phyloP scores from a whole-genome alignment of 108 stramenopile genomes.

The Stephanodiscus minutulus region DNA sequence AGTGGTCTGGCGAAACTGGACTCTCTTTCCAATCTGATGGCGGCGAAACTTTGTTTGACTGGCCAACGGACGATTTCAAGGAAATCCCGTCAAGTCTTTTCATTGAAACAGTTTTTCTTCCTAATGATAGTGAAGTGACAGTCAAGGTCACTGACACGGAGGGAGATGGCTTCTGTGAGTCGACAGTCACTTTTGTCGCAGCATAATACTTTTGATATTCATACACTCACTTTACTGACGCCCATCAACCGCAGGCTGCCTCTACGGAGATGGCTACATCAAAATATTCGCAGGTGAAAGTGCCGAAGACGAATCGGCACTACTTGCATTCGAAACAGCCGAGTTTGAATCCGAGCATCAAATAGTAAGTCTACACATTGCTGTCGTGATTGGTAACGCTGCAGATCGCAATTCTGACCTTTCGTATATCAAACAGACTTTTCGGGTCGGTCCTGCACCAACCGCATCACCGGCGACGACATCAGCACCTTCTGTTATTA shows the following conservation, averaged over 20 bases:
- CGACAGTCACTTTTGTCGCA: too few species aligned
- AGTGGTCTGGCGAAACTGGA: slow-evolving; percentile 26
- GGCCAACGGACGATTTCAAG: slow-evolving; percentile 15
- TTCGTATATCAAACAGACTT: not conserved
- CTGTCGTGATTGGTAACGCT: not conserved
- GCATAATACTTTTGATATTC: too few species aligned
- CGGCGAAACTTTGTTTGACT: slow-evolving; percentile 8
- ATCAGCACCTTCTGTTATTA: not conserved
- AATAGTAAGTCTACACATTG: too few species aligned
- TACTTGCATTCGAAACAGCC: slow-evolving; percentile 13
- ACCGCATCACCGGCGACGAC: slow-evolving; percentile 9
- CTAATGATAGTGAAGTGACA: slow-evolving; percentile 16
- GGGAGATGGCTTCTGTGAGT: slow-evolving; percentile 18
- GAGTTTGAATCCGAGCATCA: slow-evolving; percentile 17
- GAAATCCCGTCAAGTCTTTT: slow-evolving; percentile 1
- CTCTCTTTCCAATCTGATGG: slow-evolving; percentile 12
- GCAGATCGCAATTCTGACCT: not conserved
- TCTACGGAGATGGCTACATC: slow-evolving; percentile 29
- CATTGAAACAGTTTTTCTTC: slow-evolving; percentile 13
- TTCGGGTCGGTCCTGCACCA: slow-evolving; percentile 11
- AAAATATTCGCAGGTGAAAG: slow-evolving; percentile 20
- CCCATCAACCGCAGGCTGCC: not conserved
- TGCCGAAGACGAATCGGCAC: slow-evolving; percentile 18
- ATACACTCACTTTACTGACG: too few species aligned
- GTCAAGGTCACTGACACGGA: slow-evolving; percentile 18